Percentiles rank a stretch among this genome's conserved stretches.
These are phyloP conservation scores for Periconia sp. DNA, from an alignment of 2,329 filamentous ascomycete species.

Conservation along the genomic window DNA sequence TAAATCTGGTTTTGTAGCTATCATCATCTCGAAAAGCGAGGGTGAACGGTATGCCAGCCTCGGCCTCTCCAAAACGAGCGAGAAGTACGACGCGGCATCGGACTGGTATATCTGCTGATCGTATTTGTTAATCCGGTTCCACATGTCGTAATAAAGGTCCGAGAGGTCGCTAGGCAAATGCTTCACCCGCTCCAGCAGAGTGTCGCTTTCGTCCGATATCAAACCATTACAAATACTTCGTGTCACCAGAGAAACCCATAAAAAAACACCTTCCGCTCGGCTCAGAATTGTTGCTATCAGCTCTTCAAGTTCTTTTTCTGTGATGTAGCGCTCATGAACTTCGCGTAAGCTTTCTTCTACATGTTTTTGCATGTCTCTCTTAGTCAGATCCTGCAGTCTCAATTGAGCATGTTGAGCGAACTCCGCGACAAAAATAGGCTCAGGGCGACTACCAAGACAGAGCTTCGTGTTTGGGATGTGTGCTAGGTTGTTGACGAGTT, in stretches of 20 bases:
- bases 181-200: conserved; percentile 1
- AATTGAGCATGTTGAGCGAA: neutral
- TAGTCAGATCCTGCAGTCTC: conserved; percentile 3
- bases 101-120: neutral
- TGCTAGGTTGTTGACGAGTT: neutral
- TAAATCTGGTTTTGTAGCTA: neutral
- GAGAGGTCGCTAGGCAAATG: neutral
- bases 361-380: conserved; percentile 1
- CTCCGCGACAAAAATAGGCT: neutral
- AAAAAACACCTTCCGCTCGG: conserved; percentile 2
- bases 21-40: neutral
- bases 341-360: neutral
- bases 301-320: neutral
- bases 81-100: conserved; percentile 3
- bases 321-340: neutral
- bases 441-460: conserved; percentile 3
- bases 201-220: conserved; percentile 1
- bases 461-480: neutral
- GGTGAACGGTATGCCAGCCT: neutral
- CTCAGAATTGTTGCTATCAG: neutral
- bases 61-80: neutral
- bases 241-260: conserved; percentile 1
- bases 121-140: conserved; percentile 4
- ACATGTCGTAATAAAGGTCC: conserved; percentile 4
- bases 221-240: neutral